Percentiles rank a stretch among this genome's conserved stretches.
Conservation (phyloP, 331 rosid genomes). For the Quercus tomentella region DNA sequence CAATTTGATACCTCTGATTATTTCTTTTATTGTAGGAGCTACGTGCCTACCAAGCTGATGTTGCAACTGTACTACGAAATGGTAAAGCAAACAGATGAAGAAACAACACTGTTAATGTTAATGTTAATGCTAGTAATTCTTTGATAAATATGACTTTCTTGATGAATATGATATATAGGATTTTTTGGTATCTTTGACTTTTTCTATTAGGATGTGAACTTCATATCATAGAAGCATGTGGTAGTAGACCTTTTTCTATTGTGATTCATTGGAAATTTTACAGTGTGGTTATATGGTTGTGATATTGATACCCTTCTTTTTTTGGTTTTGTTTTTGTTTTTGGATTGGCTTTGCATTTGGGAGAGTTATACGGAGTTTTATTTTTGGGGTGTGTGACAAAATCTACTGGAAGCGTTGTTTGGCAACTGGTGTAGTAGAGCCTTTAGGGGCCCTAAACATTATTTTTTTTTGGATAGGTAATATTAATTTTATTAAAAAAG, state of each 20-base stretch:
- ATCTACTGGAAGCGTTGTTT: too few species aligned
- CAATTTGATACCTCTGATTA: neutral
- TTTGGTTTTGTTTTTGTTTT: too few species aligned
- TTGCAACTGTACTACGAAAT: conserved; percentile 87
- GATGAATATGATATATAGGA: neutral
- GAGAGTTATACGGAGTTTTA: too few species aligned
- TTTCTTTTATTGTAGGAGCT: conserved; percentile 60
- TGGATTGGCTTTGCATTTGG: too few species aligned
- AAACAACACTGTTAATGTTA: conserved; percentile 12
- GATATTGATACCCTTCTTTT: neutral
- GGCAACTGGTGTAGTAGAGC: too few species aligned
- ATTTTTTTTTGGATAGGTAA: too few species aligned
- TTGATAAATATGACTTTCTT: conserved; percentile 5
- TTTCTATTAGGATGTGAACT: neutral
- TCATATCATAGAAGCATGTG: neutral
- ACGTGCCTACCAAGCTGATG: conserved; percentile 98
- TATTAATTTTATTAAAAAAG: too few species aligned
- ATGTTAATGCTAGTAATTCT: conserved; percentile 7
- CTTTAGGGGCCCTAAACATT: too few species aligned
- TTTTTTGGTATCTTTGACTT: neutral
- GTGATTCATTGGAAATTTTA: neutral
- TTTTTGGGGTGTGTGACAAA: too few species aligned
- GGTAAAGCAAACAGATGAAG: conserved; percentile 42
- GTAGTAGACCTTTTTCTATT: neutral
- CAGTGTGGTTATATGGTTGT: neutral